These are phyloP conservation scores for Pseudoturritis turrita DNA, from an alignment of 345 rosid genomes.

Conservation along the genomic window DNA sequence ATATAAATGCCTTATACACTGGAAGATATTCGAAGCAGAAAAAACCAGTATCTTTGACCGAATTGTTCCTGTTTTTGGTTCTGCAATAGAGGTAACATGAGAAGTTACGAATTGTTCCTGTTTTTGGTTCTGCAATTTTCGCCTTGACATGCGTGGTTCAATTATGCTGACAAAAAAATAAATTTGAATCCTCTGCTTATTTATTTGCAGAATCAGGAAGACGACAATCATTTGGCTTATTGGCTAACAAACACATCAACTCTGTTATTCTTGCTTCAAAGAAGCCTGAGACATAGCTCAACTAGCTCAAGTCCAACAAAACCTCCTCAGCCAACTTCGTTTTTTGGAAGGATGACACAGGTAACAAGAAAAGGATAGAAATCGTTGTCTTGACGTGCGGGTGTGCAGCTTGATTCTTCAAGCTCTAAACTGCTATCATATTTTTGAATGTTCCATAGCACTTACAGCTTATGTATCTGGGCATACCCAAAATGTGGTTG, in stretches of 20 bases:
- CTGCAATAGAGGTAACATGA: slow-evolving; percentile 82
- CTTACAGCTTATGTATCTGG: slow-evolving; percentile 1
- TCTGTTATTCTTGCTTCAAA: slow-evolving; percentile 73
- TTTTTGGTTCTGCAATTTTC: too few relatives aligned
- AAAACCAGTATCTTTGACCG: slow-evolving; percentile 92
- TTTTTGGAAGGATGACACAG: slow-evolving; percentile 87
- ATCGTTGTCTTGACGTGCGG: neutral
- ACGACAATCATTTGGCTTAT: slow-evolving; percentile 75
- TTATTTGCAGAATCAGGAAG: slow-evolving; percentile 69
- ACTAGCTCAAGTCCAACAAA: slow-evolving; percentile 48
- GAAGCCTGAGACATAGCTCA: slow-evolving; percentile 60
- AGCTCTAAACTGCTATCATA: slow-evolving; percentile 32
- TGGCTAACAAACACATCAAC: slow-evolving; percentile 89
- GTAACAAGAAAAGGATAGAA: slow-evolving; percentile 31
- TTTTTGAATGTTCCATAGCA: slow-evolving; percentile 41
- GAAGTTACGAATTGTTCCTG: slow-evolving; percentile 39
- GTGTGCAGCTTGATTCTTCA: slow-evolving; percentile 14
- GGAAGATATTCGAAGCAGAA: slow-evolving; percentile 92
- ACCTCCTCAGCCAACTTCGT: slow-evolving; percentile 70
- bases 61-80: slow-evolving; percentile 82
- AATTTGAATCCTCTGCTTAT: slow-evolving; percentile 2
- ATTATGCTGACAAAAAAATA: neutral
- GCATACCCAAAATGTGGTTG: neutral
- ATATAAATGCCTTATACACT: slow-evolving; percentile 82
- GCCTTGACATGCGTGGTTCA: neutral